Conservation (phyloP, 495 filamentous ascomycete species). For the Xylaria longipes region DNA sequence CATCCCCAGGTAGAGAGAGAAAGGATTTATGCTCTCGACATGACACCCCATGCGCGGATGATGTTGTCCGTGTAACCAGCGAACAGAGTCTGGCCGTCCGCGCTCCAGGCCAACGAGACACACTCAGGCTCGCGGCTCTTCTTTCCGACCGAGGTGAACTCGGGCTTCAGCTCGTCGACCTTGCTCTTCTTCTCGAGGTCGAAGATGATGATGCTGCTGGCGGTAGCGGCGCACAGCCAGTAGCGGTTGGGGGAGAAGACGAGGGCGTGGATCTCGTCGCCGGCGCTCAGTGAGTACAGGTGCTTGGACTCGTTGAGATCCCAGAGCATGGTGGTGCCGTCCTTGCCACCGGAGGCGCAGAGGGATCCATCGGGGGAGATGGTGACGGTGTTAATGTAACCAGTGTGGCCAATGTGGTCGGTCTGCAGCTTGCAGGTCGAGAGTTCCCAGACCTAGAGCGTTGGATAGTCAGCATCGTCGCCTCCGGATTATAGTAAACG, state of each 20-base stretch:
- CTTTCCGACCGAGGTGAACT: conserved; percentile 95
- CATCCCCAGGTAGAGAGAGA: conserved; percentile 31
- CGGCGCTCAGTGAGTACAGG: conserved; percentile 98
- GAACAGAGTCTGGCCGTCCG: conserved; percentile 98
- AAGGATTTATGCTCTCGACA: conserved; percentile 67
- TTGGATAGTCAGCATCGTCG: conserved; percentile 23
- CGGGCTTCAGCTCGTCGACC: conserved; percentile 99
- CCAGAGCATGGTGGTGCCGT: conserved; percentile 99
- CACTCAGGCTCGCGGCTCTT: conserved; percentile 99
- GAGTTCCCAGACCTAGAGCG: conserved; percentile 93
- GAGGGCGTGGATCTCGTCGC: conserved; percentile 99
- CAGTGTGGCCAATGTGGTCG: conserved; percentile 99
- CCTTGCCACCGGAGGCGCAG: conserved; percentile 98
- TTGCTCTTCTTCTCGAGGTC: conserved; percentile 99
- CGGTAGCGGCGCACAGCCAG: conserved; percentile 99
- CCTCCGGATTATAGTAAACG: background rate
- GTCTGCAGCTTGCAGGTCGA: conserved; percentile 99
- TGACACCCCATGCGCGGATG: conserved; percentile 99
- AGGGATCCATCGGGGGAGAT: conserved; percentile 99
- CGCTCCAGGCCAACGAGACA: conserved; percentile 94
- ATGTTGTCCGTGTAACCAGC: conserved; percentile 99
- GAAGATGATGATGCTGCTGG: conserved; percentile 99
- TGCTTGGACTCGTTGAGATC: conserved; percentile 99
- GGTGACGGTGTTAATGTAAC: conserved; percentile 99
- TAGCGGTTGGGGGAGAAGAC: conserved; percentile 99